Base-by-base conservation (phyloP, 768 basidiomycete species). In the Russula sp. region DNA sequence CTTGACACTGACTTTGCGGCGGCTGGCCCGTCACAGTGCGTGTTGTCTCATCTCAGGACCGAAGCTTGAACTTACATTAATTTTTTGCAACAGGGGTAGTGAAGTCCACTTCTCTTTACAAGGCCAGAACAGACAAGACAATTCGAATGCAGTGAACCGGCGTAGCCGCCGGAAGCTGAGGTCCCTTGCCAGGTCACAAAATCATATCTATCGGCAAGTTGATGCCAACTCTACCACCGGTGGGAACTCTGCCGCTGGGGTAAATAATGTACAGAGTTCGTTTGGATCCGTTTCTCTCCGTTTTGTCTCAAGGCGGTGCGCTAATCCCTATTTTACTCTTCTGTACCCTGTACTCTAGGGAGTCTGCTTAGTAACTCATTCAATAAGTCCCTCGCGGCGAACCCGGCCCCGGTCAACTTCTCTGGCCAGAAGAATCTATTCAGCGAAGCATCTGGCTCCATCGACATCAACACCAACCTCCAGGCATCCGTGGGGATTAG, bases 401-500 rank as follows among this genome's bases (percentile, higher is more conserved):
- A 30, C 2, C 1, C 56, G 3, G 11, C 28, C 10, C 56, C 40
- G 10, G 20, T 57, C 56, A 13, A 46, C n/a, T 57, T 44, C 44
- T 14, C 28, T 6, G 42, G 42, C 22, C 3, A 13, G 2, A 22
- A 11, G 4, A 57, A 46, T 28, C 16, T 57, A 13, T 32, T 57
- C 56, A 30, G 22, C 5, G 22, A 22, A 11, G 65, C 34, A 4
- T 58, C 56, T 10, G 44, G 49, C 32, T 57, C 56, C 4, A 44
- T 66, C 40, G 53, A 66, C 48, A 44, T 63, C 16, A 30, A 49
- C 5, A 38, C 57, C 4, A 16, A 54, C 11, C 28, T 63, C 16
- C 42, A 57, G 2, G 11, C 9, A 7, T 2, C 28, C 2, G 54
- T 66, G 7, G 32, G 32, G 30, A 9, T 66, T 18, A 34, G 61